phyloP scores from a whole-genome alignment of 148 eudicot genomes.

The Vaccinium myrtillus region DNA sequence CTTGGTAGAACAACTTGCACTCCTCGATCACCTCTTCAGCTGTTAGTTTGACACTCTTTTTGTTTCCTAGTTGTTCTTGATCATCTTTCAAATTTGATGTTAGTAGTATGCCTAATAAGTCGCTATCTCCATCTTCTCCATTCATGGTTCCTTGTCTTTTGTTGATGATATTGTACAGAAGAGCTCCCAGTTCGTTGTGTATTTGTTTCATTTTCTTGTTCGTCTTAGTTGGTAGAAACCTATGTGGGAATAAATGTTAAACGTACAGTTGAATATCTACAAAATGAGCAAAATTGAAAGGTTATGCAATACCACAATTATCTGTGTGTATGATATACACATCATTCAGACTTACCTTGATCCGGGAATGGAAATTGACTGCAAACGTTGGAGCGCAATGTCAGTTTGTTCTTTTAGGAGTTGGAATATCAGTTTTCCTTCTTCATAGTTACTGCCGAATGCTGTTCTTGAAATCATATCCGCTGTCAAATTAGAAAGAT shows the following conservation, averaged over 20 bases:
- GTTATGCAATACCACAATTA: not conserved
- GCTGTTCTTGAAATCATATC: constrained; percentile 29
- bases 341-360: constrained; percentile 25
- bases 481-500: constrained; percentile 21
- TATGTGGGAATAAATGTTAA: not conserved
- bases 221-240: constrained; percentile 34
- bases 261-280: not conserved
- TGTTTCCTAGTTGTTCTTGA: not conserved
- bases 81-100: not conserved
- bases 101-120: constrained; percentile 4
- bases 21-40: constrained; percentile 10
- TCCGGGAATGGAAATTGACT: constrained; percentile 32
- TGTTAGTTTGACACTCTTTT: not conserved
- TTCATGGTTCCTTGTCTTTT: constrained; percentile 10
- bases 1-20: not conserved
- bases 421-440: constrained; percentile 25
- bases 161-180: constrained; percentile 14
- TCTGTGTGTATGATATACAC: not conserved
- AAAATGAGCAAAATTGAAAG: not conserved
- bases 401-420: constrained; percentile 30
- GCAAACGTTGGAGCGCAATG: constrained; percentile 16
- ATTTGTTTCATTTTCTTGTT: constrained; percentile 29
- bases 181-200: not conserved
- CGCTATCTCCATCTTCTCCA: not conserved
- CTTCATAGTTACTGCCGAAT: constrained; percentile 24